Percentiles rank a stretch among this genome's conserved stretches.
Evolutionary conservation across 2,329 filamentous ascomycete genomes (phyloP).

Genomic region (Pseudonectria foliicola): DNA sequence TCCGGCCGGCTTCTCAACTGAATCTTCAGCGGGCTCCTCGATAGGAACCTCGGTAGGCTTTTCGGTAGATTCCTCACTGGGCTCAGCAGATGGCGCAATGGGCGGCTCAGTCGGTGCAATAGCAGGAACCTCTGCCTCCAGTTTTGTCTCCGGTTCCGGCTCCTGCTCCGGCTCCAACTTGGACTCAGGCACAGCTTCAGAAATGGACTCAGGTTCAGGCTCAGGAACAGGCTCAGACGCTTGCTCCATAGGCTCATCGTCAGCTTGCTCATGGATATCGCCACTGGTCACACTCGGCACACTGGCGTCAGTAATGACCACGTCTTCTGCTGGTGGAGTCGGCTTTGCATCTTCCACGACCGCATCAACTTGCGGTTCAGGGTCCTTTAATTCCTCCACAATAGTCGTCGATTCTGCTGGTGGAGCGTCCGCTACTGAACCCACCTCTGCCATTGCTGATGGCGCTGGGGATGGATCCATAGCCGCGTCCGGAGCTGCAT

Average conservation of each 20-base stretch:
- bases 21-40: conserved; percentile 1
- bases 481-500: too few species aligned
- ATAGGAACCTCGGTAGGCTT: background rate
- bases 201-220: background rate
- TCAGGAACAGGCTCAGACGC: too few species aligned
- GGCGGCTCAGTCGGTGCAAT: background rate
- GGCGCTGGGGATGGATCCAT: too few species aligned
- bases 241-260: too few species aligned
- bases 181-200: background rate
- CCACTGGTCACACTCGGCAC: too few species aligned
- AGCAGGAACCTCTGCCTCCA: background rate
- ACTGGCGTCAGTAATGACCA: too few species aligned
- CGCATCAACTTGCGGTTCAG: background rate
- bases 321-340: background rate
- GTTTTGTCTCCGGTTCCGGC: background rate
- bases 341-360: conserved; percentile 1
- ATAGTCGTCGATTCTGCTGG: conserved; percentile 11
- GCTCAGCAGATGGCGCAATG: background rate
- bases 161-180: background rate
- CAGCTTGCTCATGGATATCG: too few species aligned
- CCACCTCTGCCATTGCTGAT: background rate
- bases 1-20: background rate
- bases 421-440: conserved; percentile 19
- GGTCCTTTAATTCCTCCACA: background rate
- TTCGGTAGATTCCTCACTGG: background rate